Conservation (phyloP, 176 grass and related monocot genomes). For the Microstegium vimineum region DNA sequence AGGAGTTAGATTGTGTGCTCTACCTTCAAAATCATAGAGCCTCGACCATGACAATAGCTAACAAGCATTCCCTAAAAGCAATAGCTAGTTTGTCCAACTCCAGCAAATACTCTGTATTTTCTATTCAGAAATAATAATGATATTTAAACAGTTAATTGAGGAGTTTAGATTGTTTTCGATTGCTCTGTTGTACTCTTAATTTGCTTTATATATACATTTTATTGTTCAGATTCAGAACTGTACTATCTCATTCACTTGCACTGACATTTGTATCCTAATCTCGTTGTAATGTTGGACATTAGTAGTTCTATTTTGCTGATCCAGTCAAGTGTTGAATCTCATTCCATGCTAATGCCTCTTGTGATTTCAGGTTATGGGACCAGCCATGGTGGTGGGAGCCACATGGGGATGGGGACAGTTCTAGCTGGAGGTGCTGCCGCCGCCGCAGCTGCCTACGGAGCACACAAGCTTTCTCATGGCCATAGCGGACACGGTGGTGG, state of each 20-base stretch:
- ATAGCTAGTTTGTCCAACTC: too few relatives aligned
- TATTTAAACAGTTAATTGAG: neutral
- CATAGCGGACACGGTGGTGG: constrained; percentile 36
- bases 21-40: too few relatives aligned
- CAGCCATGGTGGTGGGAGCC: constrained; percentile 25
- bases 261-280: neutral
- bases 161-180: too few relatives aligned
- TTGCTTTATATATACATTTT: neutral
- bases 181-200: too few relatives aligned
- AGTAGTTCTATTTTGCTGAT: neutral
- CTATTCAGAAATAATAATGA: neutral
- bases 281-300: too few relatives aligned
- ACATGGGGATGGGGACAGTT: constrained; percentile 29
- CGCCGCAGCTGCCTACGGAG: too few relatives aligned
- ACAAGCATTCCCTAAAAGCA: too few relatives aligned
- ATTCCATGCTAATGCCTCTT: neutral
- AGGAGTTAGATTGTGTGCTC: too few relatives aligned
- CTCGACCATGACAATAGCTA: too few relatives aligned
- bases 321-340: neutral
- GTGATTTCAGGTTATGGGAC: constrained; percentile 38
- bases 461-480: neutral
- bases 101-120: too few relatives aligned
- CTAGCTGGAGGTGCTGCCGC: neutral
- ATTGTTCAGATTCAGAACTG: neutral
- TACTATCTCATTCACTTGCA: neutral